A percentile compares a stretch with the other conserved stretches of the same genome.
Conservation (phyloP, 768 basidiomycete species). For the Suillus decipiens region DNA sequence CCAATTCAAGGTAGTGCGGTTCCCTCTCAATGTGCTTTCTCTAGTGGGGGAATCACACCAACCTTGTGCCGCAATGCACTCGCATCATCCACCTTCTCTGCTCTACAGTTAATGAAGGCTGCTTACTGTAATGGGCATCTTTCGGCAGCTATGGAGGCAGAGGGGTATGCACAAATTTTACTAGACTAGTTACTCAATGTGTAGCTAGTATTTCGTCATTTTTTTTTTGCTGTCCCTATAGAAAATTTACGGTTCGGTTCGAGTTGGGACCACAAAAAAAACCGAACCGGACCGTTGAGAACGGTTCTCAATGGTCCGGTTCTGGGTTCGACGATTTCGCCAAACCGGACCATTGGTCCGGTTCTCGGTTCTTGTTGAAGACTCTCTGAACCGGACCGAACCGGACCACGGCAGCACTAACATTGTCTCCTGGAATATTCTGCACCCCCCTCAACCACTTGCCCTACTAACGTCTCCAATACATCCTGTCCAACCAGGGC, state of each 20-base stretch:
- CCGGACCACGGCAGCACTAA: no score
- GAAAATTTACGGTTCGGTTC: neutral
- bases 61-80: conserved; percentile 23
- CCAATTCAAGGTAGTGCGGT: conserved; percentile 6
- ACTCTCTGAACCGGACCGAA: no score
- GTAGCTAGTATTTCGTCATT: neutral
- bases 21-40: conserved; percentile 32
- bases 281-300: neutral
- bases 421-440: no score
- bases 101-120: conserved; percentile 23
- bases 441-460: no score
- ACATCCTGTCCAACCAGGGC: neutral
- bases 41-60: conserved; percentile 27
- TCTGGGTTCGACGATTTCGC: no score
- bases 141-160: conserved; percentile 19
- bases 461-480: no score
- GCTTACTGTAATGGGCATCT: conserved; percentile 31
- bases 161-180: neutral
- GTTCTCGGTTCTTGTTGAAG: no score
- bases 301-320: no score
- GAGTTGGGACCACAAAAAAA: neutral
- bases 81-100: conserved; percentile 24
- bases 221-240: neutral
- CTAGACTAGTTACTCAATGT: neutral
- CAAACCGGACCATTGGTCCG: no score